Conservation (phyloP, 2,329 filamentous ascomycete species). For the Beauveria bassiana region DNA sequence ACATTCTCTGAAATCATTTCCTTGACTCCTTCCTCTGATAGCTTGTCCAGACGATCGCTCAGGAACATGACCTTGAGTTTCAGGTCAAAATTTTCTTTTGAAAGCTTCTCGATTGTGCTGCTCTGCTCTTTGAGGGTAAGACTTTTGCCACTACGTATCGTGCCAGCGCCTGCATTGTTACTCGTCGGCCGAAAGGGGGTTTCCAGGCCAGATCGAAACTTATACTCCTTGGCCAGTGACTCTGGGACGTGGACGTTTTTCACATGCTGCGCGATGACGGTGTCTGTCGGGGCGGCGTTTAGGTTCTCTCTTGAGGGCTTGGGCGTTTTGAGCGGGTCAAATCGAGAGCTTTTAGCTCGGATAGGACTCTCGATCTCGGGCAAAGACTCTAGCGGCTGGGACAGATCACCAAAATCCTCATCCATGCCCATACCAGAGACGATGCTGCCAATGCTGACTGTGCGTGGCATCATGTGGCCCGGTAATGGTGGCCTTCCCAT, state of each 20-base stretch:
- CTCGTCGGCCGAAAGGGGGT: slow-evolving; percentile 52
- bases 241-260: slow-evolving; percentile 87
- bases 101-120: slow-evolving; percentile 89
- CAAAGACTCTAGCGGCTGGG: slow-evolving; percentile 40
- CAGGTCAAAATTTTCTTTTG: slow-evolving; percentile 96
- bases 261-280: slow-evolving; percentile 78
- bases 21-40: slow-evolving; percentile 92
- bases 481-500: slow-evolving; percentile 40
- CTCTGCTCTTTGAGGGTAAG: slow-evolving; percentile 96
- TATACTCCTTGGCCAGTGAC: slow-evolving; percentile 79
- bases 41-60: slow-evolving; percentile 83
- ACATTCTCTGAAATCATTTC: slow-evolving; percentile 98
- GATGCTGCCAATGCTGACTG: slow-evolving; percentile 85
- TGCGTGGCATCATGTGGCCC: slow-evolving; percentile 57
- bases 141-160: slow-evolving; percentile 55
- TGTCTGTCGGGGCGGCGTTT: slow-evolving; percentile 66
- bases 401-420: slow-evolving; percentile 46
- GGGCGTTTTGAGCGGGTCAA: slow-evolving; percentile 59
- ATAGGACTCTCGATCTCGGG: slow-evolving; percentile 39
- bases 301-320: slow-evolving; percentile 48
- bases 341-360: slow-evolving; percentile 25
- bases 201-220: slow-evolving; percentile 59
- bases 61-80: slow-evolving; percentile 98
- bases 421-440: slow-evolving; percentile 58
- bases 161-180: slow-evolving; percentile 33